Conservation (phyloP, 2,329 filamentous ascomycete genomes). For the Penicillium sp. region DNA sequence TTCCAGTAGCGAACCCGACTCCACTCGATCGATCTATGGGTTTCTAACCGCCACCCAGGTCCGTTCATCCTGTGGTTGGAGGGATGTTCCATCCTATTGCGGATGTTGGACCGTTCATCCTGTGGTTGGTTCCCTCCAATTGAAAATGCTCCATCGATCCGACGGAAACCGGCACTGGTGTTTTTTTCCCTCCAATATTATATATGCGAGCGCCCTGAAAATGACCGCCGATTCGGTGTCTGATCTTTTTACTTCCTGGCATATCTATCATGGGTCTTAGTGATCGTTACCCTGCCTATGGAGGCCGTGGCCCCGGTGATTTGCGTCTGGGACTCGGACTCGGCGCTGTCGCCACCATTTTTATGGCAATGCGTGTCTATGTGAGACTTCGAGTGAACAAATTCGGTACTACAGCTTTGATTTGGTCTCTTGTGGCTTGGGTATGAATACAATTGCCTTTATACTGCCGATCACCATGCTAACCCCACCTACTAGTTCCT, state of each 20-base stretch:
- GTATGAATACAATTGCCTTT: conserved; percentile 1
- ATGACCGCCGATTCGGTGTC: neutral
- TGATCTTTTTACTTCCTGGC: neutral
- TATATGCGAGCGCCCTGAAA: neutral
- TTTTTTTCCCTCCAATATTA: neutral
- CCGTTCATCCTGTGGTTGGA: neutral
- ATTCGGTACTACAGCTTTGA: conserved; percentile 20
- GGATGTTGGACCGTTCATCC: neutral
- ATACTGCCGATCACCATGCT: neutral
- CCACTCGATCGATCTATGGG: conserved; percentile 3
- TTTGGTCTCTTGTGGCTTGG: conserved; percentile 22
- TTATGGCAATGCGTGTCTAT: conserved; percentile 20
- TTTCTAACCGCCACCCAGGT: neutral
- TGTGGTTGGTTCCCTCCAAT: no score
- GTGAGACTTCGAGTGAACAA: conserved; percentile 21
- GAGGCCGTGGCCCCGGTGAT: conserved; percentile 18
- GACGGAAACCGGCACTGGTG: neutral
- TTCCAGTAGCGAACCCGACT: neutral
- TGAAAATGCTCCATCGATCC: no score
- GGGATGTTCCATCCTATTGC: no score
- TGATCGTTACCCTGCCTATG: conserved; percentile 18
- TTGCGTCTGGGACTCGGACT: conserved; percentile 17
- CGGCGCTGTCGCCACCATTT: conserved; percentile 17
- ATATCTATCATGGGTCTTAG: conserved; percentile 10
- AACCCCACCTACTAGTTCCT: conserved; percentile 7